A percentile compares a stretch with the other conserved stretches of the same genome.
Conservation (phyloP, 176 grass and related monocot genomes). For the Luzula sylvatica region DNA sequence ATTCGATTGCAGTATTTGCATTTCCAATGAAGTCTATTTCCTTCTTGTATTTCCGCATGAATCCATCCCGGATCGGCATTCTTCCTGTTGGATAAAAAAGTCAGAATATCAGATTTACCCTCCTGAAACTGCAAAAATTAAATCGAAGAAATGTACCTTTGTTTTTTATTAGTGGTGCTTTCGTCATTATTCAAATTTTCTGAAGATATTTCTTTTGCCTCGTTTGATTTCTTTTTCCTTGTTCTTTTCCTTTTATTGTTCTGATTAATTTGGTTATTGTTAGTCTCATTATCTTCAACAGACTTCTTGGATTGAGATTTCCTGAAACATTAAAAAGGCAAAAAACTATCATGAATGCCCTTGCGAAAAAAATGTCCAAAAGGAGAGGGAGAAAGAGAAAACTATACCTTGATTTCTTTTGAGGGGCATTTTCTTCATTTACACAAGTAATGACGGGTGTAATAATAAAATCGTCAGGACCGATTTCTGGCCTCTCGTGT, state of each 20-base stretch:
- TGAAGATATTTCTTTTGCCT: background rate
- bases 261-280: background rate
- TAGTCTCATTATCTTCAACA: constrained; percentile 1
- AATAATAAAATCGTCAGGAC: constrained; percentile 44
- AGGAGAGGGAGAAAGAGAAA: background rate
- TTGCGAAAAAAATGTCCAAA: too few species aligned
- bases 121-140: background rate
- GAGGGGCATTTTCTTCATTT: constrained; percentile 12
- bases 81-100: background rate
- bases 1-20: constrained; percentile 15
- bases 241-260: constrained; percentile 9
- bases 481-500: constrained; percentile 66
- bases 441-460: constrained; percentile 26
- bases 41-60: constrained; percentile 19
- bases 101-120: background rate
- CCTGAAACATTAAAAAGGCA: too few species aligned
- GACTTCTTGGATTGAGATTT: background rate
- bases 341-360: too few species aligned
- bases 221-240: background rate
- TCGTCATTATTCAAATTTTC: constrained; percentile 10
- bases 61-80: constrained; percentile 8
- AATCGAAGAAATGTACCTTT: constrained; percentile 1
- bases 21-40: constrained; percentile 10
- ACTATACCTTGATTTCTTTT: constrained; percentile 41
- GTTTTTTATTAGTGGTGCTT: background rate